Percentiles rank a stretch among this genome's conserved stretches.
These are phyloP conservation scores for Pseudogymnoascus verrucosus DNA, from an alignment of 2,329 filamentous ascomycete genomes.

Conservation along the genomic window DNA sequence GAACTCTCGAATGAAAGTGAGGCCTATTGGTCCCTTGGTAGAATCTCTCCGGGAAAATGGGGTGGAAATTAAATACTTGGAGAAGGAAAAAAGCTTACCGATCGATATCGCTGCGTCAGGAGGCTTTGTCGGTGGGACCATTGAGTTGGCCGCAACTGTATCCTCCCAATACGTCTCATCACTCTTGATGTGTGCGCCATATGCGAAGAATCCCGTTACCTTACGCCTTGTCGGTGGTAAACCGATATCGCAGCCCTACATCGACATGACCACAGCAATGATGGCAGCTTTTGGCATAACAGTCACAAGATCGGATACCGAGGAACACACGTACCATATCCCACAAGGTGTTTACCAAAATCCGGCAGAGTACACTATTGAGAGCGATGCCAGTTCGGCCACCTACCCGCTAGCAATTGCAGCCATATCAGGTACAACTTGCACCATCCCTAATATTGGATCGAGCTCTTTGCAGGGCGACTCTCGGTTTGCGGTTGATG, in stretches of 20 bases:
- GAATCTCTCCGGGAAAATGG: slow-evolving; percentile 84
- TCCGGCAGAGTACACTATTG: slow-evolving; percentile 77
- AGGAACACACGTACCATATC: slow-evolving; percentile 89
- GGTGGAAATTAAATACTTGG: slow-evolving; percentile 77
- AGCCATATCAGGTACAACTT: slow-evolving; percentile 90
- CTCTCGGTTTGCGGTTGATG: slow-evolving; percentile 84
- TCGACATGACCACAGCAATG: slow-evolving; percentile 98
- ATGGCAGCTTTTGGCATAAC: slow-evolving; percentile 86
- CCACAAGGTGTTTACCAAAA: slow-evolving; percentile 78
- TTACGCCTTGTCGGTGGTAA: slow-evolving; percentile 89
- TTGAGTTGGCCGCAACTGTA: slow-evolving; percentile 87
- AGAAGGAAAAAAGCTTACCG: slow-evolving; percentile 75
- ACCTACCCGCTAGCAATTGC: slow-evolving; percentile 93
- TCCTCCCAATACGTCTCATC: slow-evolving; percentile 99
- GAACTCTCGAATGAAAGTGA: slow-evolving; percentile 91
- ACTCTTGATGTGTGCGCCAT: slow-evolving; percentile 91
- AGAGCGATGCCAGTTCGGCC: slow-evolving; percentile 95
- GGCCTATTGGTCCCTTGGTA: slow-evolving; percentile 87
- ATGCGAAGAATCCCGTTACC: slow-evolving; percentile 89
- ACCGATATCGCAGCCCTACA: slow-evolving; percentile 93
- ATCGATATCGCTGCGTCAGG: slow-evolving; percentile 73
- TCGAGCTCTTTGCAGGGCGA: slow-evolving; percentile 88
- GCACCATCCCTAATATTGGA: slow-evolving; percentile 93
- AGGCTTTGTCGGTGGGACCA: slow-evolving; percentile 77
- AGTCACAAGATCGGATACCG: slow-evolving; percentile 66